Base-by-base conservation (phyloP, 805 yeast genomes). In the Middelhovenomyces tepae region DNA sequence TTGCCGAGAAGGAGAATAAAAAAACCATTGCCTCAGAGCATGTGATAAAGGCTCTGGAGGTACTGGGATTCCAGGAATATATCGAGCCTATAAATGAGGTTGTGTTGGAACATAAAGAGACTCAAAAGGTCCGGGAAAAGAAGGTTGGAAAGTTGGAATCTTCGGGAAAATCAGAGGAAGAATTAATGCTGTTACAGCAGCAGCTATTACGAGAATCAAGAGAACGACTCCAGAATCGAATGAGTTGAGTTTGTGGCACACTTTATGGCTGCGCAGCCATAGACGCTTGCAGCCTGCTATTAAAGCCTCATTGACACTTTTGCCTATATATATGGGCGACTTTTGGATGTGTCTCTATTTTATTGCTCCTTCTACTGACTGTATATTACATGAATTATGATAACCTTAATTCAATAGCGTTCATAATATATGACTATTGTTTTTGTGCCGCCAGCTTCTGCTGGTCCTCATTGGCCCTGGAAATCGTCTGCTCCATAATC, bases 21-120 rank as follows among this genome's bases (percentile, higher is more conserved):
- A 91, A 91, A 59, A 91, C 98, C 2, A 91, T 91, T 27, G 94
- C 95, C 1, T 80, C 94, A 2, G 98, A 91, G 54, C 98, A 91
- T 54, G 96, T 91, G 23, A 70, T 89, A 42, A 81, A 78, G 50
- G 96, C 97, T 1, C 62, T 91, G 28, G 77, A 73, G 40, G 94
- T 82, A 48, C 65, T 91, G 35, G 98, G 94, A 17, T 91, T 85
- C 56, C 69, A 69, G 18, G 86, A 83, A 38, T 91, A 89, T 55
- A 67, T 91, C 32, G 87, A 80, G 22, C 78, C 84, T 17, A 72
- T 91, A 28, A 78, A 82, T 48, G 77, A 78, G 42, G 83, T 83
- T 15, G 65, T 89, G 42, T 72, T 67, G 27, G 95, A 87, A 46
- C 95, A 87, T 59, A 87, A 85, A 58, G 95, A 86, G 48, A 69